These are phyloP conservation scores for Copromyces sp. DNA, from an alignment of 495 filamentous ascomycete genomes.

Conservation along the genomic window DNA sequence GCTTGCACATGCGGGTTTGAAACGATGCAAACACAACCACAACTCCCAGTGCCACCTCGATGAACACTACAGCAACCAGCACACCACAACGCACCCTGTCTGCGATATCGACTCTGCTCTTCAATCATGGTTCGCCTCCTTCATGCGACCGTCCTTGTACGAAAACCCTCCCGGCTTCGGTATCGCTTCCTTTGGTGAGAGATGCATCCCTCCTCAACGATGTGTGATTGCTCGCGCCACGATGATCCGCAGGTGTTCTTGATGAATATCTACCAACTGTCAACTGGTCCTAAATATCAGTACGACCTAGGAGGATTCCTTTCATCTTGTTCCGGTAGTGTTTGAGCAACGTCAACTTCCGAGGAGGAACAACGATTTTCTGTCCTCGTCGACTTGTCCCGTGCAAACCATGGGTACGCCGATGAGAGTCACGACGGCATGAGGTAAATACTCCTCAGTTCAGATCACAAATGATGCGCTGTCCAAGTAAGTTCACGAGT, in stretches of 20 bases:
- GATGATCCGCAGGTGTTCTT: background rate
- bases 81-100: background rate
- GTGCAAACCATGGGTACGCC: background rate
- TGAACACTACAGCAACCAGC: background rate
- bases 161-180: background rate
- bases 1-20: background rate
- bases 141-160: background rate
- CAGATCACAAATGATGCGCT: background rate
- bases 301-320: background rate
- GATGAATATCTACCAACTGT: background rate
- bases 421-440: background rate
- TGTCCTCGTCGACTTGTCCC: background rate
- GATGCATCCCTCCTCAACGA: background rate
- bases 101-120: background rate
- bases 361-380: background rate
- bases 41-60: background rate
- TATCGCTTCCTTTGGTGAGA: background rate
- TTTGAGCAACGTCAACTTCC: background rate
- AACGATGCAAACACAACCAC: background rate
- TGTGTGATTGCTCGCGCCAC: background rate
- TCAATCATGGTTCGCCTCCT: background rate
- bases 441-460: background rate
- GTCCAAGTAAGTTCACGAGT: background rate
- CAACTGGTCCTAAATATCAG: background rate
- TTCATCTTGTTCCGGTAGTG: background rate